Evolutionary conservation across 2,329 filamentous ascomycete species (phyloP), one percentile per base, ranked within the genome.

Genomic region (Monosporascus ibericus): DNA sequence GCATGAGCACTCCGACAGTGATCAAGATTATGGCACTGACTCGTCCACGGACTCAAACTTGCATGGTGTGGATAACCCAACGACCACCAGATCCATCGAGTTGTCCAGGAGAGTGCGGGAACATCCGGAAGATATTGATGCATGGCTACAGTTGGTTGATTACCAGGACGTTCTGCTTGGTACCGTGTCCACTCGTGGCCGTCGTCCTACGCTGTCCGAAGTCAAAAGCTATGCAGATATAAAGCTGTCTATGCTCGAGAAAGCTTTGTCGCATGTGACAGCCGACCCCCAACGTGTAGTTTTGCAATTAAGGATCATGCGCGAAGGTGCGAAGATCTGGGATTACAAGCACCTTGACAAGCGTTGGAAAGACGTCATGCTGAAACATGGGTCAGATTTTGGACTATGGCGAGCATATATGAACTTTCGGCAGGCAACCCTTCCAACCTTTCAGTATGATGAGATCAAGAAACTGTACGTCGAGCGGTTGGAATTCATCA

Each of bases 101-200:
- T 73, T 96, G 7, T 81, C 79, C 3, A 80, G 78, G 14, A 76
- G 68, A 30, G 83, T 90, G 36, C 84, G 86, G 51, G 75, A 86
- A 1, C 68, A 81, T 22, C 89, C 91, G 1, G 68, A 76, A 6
- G 81, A 95, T 62, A 75, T 88, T 20, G 73, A 84, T 42, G 77
- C 83, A 18, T 97, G 92, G 92, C 68, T 95, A 17, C 77, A 81
- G 38, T 75, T 96, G n/a, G 86, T 92, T 46, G 73, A 84, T 7
- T 84, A 95, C 55, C 92, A 97, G 70, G 84, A 90, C 55, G 68
- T 70, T 2, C 74, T 95, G 51, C 71, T 92, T 42, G 72, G 73
- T 49, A 71, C 75, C 24, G 74, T 75, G 25, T 70, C 75, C 22
- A 70, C 69, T 55, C 73, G 72, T 63, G 75, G 65, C 42, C 74